Percentiles rank a stretch among this genome's conserved stretches.
Evolutionary conservation across 1,139 yeast species (phyloP).

Genomic region (Diutina rugosa): DNA sequence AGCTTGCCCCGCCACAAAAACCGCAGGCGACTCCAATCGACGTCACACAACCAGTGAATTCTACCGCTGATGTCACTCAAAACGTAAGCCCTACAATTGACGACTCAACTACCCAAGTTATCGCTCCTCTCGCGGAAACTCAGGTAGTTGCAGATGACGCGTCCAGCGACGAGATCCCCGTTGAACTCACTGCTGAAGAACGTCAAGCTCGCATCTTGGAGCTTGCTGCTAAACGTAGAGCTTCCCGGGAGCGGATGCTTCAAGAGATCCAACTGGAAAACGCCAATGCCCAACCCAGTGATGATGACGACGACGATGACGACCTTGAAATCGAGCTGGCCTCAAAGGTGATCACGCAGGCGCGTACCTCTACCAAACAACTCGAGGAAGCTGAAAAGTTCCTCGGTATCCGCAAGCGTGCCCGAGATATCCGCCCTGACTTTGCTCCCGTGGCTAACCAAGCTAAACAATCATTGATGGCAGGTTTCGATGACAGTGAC

Average conservation of each 20-base stretch:
- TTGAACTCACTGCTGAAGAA: not conserved
- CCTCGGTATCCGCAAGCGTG: not conserved
- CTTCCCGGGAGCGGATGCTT: not conserved
- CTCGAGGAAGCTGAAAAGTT: not conserved
- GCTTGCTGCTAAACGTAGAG: not conserved
- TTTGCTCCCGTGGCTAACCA: not conserved
- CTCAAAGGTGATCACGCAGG: not conserved
- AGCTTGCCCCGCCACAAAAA: not conserved
- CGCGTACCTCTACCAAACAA: not conserved
- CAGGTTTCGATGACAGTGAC: not conserved
- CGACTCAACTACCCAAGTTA: not conserved
- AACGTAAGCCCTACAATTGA: not conserved
- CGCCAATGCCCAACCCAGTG: not conserved
- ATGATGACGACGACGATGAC: not conserved
- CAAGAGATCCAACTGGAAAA: not conserved
- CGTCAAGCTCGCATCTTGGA: not conserved
- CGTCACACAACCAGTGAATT: not conserved
- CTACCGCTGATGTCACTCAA: not conserved
- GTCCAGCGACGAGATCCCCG: not conserved
- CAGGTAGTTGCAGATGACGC: not conserved
- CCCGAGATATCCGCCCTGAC: not conserved
- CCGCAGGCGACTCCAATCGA: not conserved
- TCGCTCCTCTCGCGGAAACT: not conserved
- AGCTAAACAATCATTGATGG: not conserved
- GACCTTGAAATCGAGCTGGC: not conserved